phyloP scores from a whole-genome alignment of 371 early-diverging fungal species.

The Rhizomucor miehei region DNA sequence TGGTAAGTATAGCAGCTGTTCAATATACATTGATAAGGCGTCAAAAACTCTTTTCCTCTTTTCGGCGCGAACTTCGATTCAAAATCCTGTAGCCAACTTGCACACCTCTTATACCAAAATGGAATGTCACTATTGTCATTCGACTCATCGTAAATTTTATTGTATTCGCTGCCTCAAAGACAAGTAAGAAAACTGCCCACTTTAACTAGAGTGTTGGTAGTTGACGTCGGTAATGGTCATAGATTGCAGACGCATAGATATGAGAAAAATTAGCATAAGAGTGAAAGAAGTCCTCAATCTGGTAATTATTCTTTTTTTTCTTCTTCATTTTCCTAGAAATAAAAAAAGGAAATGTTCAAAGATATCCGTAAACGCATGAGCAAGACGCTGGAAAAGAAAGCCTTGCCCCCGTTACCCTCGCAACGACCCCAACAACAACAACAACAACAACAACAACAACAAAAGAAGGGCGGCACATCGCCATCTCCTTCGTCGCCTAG shows the following conservation, averaged over 20 bases:
- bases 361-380: slow-evolving; percentile 18
- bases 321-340: neutral
- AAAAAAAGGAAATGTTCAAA: slow-evolving; percentile 11
- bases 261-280: too few relatives aligned
- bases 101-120: neutral
- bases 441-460: slow-evolving; percentile 4
- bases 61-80: too few relatives aligned
- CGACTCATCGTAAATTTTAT: slow-evolving; percentile 37
- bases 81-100: too few relatives aligned
- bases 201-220: neutral
- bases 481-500: slow-evolving; percentile 2
- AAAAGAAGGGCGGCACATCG: neutral
- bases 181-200: slow-evolving; percentile 22
- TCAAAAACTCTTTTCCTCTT: too few relatives aligned
- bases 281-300: too few relatives aligned
- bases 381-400: slow-evolving; percentile 2
- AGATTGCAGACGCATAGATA: slow-evolving; percentile 45
- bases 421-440: slow-evolving; percentile 6
- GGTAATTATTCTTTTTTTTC: neutral
- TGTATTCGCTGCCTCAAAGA: slow-evolving; percentile 37
- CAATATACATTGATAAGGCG: too few relatives aligned
- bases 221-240: slow-evolving; percentile 3
- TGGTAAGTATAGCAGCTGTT: too few relatives aligned
- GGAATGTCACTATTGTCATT: slow-evolving; percentile 44
- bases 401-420: neutral